Evolutionary conservation across 2,329 filamentous ascomycete genomes (phyloP).

Genomic region (Decorospora gaudefroyi): DNA sequence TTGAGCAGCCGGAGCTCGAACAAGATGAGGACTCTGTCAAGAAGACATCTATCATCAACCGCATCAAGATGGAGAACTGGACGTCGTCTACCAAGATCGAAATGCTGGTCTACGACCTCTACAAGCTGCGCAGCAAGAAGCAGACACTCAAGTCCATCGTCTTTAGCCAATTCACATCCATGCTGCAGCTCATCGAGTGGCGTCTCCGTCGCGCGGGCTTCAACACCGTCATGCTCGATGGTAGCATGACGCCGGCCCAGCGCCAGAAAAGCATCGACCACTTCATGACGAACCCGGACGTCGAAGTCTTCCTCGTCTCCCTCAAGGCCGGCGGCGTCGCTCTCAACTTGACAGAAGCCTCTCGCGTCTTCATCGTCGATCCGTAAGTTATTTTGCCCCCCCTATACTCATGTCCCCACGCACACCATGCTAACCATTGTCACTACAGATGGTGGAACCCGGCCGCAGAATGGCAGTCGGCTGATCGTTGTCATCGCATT

Average conservation of each 20-base stretch:
- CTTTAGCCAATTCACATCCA: slow-evolving; percentile 95
- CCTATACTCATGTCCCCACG: neutral
- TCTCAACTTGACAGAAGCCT: slow-evolving; percentile 92
- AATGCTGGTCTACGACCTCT: slow-evolving; percentile 90
- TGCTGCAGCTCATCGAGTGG: slow-evolving; percentile 97
- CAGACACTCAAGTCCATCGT: slow-evolving; percentile 96
- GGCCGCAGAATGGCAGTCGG: slow-evolving; percentile 99
- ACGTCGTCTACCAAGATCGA: slow-evolving; percentile 98
- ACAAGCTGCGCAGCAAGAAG: slow-evolving; percentile 88
- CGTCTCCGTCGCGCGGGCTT: slow-evolving; percentile 94
- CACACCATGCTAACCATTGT: slow-evolving; percentile 32
- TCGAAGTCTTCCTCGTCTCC: slow-evolving; percentile 94
- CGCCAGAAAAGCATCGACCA: slow-evolving; percentile 92
- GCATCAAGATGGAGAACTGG: slow-evolving; percentile 99
- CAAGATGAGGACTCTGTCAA: slow-evolving; percentile 85
- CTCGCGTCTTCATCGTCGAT: slow-evolving; percentile 92
- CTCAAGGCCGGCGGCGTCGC: slow-evolving; percentile 96
- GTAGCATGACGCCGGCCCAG: slow-evolving; percentile 93
- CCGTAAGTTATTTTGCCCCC: slow-evolving; percentile 65
- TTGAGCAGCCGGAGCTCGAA: slow-evolving; percentile 93
- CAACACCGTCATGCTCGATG: slow-evolving; percentile 97
- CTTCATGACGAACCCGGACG: slow-evolving; percentile 93
- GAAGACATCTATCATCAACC: slow-evolving; percentile 97
- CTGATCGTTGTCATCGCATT: slow-evolving; percentile 84
- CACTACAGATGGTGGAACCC: slow-evolving; percentile 97